These are phyloP conservation scores for Cystobasidium onofrii DNA, from an alignment of 768 basidiomycete species.

Conservation along the genomic window DNA sequence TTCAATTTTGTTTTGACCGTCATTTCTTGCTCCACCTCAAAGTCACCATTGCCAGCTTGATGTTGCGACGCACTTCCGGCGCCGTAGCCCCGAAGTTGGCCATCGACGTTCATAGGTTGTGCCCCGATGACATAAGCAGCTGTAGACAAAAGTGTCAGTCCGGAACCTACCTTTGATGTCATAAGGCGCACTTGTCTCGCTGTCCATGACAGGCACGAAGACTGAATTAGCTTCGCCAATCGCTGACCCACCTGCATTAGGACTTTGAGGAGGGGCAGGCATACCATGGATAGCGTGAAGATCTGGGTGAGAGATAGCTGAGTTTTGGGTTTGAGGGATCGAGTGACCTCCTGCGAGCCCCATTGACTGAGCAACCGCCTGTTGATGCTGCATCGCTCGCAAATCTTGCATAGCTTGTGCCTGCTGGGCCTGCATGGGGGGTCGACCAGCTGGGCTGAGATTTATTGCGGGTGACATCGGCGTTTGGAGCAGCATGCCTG, in stretches of 20 bases:
- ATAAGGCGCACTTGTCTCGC: not conserved
- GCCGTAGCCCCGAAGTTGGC: not conserved
- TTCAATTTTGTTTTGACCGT: conserved; percentile 14
- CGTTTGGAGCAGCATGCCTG: not conserved
- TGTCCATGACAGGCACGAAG: not conserved
- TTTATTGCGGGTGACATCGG: not conserved
- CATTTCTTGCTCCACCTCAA: conserved; percentile 23
- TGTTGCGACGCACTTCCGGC: not conserved
- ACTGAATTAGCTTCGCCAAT: not conserved
- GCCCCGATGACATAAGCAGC: not conserved
- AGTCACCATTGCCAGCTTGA: conserved; percentile 1
- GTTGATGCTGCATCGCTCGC: not conserved
- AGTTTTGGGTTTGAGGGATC: not conserved
- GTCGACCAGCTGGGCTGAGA: too few relatives aligned
- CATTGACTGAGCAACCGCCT: not conserved
- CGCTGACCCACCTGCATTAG: not conserved
- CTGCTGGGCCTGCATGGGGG: not conserved
- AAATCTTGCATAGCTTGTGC: not conserved
- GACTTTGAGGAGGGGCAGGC: not conserved
- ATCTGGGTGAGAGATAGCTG: not conserved
- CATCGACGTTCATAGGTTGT: not conserved
- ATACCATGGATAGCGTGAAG: not conserved
- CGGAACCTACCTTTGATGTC: too few relatives aligned
- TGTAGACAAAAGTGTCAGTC: not conserved
- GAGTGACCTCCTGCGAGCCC: not conserved